A percentile compares a stretch with the other conserved stretches of the same genome.
These are phyloP conservation scores for Pythium biforme DNA, from an alignment of 352 stramenopile genomes.

Conservation along the genomic window DNA sequence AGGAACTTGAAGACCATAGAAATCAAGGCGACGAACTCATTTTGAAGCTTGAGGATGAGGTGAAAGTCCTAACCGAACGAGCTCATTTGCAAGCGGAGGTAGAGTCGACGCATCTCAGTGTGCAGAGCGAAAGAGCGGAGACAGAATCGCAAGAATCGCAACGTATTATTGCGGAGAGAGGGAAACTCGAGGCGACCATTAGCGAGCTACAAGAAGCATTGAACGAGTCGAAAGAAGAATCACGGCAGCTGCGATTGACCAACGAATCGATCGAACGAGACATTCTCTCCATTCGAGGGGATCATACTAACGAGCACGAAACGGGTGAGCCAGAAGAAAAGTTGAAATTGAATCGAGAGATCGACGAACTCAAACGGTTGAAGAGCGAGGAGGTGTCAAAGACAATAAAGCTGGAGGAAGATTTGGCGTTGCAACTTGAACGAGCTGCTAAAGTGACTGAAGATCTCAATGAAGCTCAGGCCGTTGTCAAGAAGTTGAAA, in stretches of 20 bases:
- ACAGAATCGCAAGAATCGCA: background rate
- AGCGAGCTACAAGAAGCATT: slow-evolving; percentile 4
- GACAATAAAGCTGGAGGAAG: slow-evolving; percentile 30
- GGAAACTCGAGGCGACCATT: slow-evolving; percentile 31
- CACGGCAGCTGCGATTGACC: background rate
- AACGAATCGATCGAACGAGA: background rate
- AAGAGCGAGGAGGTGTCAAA: background rate
- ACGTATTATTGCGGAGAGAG: slow-evolving; percentile 13
- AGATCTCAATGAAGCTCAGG: slow-evolving; percentile 7
- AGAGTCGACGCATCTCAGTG: background rate
- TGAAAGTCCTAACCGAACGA: slow-evolving; percentile 6
- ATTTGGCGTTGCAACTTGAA: slow-evolving; percentile 28
- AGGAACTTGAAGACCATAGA: slow-evolving; percentile 11
- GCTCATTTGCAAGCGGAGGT: background rate
- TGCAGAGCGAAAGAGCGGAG: background rate
- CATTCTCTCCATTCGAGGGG: background rate
- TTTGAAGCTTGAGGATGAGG: slow-evolving; percentile 13
- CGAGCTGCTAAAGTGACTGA: background rate
- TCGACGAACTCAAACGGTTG: slow-evolving; percentile 1
- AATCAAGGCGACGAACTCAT: slow-evolving; percentile 14
- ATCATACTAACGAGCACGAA: background rate
- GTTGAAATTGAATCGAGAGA: background rate
- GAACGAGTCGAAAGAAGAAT: background rate
- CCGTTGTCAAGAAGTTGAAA: slow-evolving; percentile 21
- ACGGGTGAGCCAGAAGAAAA: background rate